Evolutionary conservation across 371 early-diverging fungal species (phyloP).

Genomic region (Zancudomyces culisetae): DNA sequence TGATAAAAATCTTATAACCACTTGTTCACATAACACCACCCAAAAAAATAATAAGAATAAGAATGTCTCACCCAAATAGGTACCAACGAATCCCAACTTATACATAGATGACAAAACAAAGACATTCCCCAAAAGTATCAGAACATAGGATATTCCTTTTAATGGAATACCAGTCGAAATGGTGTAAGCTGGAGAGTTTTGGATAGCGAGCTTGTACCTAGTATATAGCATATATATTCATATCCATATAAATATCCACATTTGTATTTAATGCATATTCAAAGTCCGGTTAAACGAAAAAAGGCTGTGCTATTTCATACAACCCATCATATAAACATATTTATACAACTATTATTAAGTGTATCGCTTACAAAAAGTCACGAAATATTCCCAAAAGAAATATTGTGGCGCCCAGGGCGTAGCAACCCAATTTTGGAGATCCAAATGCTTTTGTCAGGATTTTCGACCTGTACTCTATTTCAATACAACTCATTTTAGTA

Average conservation of each 20-base stretch:
- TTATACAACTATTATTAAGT: slow-evolving; percentile 5
- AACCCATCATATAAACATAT: too few species aligned
- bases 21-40: not conserved
- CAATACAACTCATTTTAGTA: not conserved
- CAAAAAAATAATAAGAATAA: not conserved
- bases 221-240: too few species aligned
- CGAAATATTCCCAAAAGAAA: slow-evolving; percentile 63
- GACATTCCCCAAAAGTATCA: slow-evolving; percentile 43
- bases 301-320: too few species aligned
- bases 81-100: slow-evolving; percentile 72
- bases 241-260: too few species aligned
- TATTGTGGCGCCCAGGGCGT: slow-evolving; percentile 55
- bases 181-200: not conserved
- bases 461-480: slow-evolving; percentile 56
- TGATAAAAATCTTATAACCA: not conserved
- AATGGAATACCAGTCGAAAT: slow-evolving; percentile 25
- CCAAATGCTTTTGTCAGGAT: slow-evolving; percentile 50
- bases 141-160: slow-evolving; percentile 26
- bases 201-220: not conserved
- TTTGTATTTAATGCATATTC: not conserved
- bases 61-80: slow-evolving; percentile 64
- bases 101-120: slow-evolving; percentile 76
- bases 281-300: not conserved
- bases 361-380: slow-evolving; percentile 46
- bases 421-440: slow-evolving; percentile 51